A percentile compares a stretch with the other conserved stretches of the same genome.
phyloP scores from a whole-genome alignment of 768 basidiomycete genomes.

The Amanita pseudoporphyria region DNA sequence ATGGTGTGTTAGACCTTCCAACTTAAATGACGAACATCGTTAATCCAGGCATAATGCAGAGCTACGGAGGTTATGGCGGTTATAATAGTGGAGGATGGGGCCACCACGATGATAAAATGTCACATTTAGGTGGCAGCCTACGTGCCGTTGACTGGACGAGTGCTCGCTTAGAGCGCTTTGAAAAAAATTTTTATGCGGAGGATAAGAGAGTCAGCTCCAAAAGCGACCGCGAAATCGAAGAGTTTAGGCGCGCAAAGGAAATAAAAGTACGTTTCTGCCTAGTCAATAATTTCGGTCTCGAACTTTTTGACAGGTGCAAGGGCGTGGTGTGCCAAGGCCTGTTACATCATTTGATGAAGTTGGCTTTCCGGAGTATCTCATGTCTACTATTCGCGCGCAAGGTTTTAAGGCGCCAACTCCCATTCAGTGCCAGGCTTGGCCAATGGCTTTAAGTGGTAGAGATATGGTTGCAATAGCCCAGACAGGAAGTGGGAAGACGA shows the following conservation, averaged over 20 bases:
- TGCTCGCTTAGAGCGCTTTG: constrained; percentile 72
- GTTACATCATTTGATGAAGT: constrained; percentile 89
- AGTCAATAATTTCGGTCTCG: constrained; percentile 2
- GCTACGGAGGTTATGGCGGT: constrained; percentile 36
- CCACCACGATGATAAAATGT: constrained; percentile 62
- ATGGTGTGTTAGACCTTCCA: constrained; percentile 7
- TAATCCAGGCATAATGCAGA: constrained; percentile 19
- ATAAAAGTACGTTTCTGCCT: constrained; percentile 53
- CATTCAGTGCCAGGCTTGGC: constrained; percentile 99
- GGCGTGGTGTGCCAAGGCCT: constrained; percentile 80
- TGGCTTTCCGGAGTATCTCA: constrained; percentile 94
- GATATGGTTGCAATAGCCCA: constrained; percentile 97
- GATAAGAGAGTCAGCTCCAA: constrained; percentile 74
- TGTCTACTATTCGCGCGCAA: constrained; percentile 88
- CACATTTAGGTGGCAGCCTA: constrained; percentile 72
- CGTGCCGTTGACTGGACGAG: constrained; percentile 78
- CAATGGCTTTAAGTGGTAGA: constrained; percentile 91
- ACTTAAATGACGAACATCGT: background rate
- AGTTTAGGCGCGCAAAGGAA: constrained; percentile 75
- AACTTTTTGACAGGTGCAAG: constrained; percentile 56
- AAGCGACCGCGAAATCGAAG: constrained; percentile 80
- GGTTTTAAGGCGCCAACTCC: constrained; percentile 88
- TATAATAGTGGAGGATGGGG: constrained; percentile 47
- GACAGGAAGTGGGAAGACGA: constrained; percentile 98
- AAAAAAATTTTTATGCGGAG: constrained; percentile 97